Evolutionary conservation across 441 rosid genomes (phyloP).

Genomic region (Rhodomyrtus psidioides): DNA sequence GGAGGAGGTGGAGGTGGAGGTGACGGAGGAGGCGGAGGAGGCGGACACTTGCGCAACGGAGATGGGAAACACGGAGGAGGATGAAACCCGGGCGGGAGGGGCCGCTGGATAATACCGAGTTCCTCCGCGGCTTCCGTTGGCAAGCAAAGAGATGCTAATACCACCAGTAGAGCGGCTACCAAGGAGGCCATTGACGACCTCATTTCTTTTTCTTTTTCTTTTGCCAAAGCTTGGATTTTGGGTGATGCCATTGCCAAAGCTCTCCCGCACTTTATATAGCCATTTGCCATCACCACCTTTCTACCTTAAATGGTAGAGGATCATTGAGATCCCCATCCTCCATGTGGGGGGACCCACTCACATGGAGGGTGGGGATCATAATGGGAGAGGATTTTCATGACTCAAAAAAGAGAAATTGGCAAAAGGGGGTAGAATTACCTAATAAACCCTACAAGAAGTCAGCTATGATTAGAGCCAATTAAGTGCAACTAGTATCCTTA

Average conservation of each 20-base stretch:
- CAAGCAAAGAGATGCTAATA: neutral
- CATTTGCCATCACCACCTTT: neutral
- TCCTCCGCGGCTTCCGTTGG: neutral
- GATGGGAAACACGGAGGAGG: too few species aligned
- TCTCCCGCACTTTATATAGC: neutral
- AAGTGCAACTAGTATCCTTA: too few species aligned
- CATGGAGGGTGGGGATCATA: too few species aligned
- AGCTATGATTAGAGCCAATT: neutral
- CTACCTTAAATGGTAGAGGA: too few species aligned
- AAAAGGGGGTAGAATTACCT: neutral
- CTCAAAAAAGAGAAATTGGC: neutral
- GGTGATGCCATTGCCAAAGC: neutral
- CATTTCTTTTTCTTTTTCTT: neutral
- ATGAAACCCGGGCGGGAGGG: too few species aligned
- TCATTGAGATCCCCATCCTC: too few species aligned
- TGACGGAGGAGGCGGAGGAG: neutral
- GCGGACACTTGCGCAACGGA: too few species aligned
- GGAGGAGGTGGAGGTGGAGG: neutral
- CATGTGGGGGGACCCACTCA: too few species aligned
- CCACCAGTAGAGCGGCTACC: neutral
- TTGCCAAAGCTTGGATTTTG: neutral
- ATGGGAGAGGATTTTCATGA: too few species aligned
- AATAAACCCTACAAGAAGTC: neutral
- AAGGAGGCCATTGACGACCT: neutral
- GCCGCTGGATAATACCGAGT: neutral